phyloP scores from a whole-genome alignment of 495 filamentous ascomycete genomes.

The Penicillium ochrochloron region DNA sequence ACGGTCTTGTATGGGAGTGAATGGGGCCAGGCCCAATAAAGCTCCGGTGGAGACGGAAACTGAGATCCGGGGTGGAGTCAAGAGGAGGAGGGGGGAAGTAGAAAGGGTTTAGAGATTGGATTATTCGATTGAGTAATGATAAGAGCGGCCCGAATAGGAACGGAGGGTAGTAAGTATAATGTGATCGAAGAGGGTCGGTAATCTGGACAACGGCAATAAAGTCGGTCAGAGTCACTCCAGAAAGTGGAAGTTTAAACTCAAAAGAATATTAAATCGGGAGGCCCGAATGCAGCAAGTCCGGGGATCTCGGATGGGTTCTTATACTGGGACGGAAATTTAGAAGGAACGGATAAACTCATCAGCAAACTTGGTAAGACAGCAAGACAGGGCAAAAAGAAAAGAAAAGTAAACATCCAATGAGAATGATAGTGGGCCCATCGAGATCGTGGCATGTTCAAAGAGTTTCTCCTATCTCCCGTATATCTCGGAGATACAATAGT shows the following conservation, averaged over 20 bases:
- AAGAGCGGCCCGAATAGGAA: slow-evolving; percentile 12
- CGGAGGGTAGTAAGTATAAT: slow-evolving; percentile 1
- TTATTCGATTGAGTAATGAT: slow-evolving; percentile 27
- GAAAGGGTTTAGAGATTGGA: slow-evolving; percentile 13
- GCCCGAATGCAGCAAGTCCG: slow-evolving; percentile 23
- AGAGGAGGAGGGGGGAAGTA: neutral
- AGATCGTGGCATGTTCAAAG: slow-evolving; percentile 9
- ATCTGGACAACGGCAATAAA: neutral
- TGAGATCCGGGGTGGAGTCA: slow-evolving; percentile 22
- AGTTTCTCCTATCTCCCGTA: slow-evolving; percentile 1
- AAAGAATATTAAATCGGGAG: slow-evolving; percentile 6
- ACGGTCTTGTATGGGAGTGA: neutral
- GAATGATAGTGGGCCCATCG: slow-evolving; percentile 10
- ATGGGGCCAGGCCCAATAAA: slow-evolving; percentile 10
- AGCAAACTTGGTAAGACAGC: neutral
- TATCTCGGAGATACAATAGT: neutral
- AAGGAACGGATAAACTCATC: neutral
- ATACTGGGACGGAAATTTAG: neutral
- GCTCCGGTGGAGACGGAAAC: slow-evolving; percentile 27
- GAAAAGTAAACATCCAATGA: neutral
- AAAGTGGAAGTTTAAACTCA: neutral
- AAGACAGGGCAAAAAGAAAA: neutral
- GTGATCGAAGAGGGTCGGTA: neutral
- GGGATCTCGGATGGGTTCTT: slow-evolving; percentile 4
- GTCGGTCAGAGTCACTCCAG: slow-evolving; percentile 21